Conservation (phyloP, 2,329 filamentous ascomycete genomes). For the Fusarium falciforme region DNA sequence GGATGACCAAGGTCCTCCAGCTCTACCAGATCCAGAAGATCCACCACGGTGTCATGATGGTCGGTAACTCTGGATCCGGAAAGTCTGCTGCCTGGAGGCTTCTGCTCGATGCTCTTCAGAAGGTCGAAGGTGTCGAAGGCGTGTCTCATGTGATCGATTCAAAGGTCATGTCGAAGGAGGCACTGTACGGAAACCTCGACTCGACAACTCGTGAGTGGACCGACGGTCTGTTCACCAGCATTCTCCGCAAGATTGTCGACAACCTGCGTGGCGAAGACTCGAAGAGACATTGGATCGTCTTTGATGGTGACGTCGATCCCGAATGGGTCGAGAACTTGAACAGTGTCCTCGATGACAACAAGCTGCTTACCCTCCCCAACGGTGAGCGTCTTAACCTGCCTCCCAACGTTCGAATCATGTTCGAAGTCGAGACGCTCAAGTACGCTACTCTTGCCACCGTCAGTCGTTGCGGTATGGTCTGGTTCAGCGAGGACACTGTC, state of each 20-base stretch:
- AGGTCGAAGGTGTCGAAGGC: constrained; percentile 90
- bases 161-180: constrained; percentile 99
- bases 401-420: constrained; percentile 98
- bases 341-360: constrained; percentile 99
- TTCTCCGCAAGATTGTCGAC: constrained; percentile 97
- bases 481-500: constrained; percentile 99
- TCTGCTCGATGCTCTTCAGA: constrained; percentile 88
- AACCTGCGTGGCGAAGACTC: constrained; percentile 96
- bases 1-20: constrained; percentile 98
- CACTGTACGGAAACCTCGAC: constrained; percentile 93
- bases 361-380: constrained; percentile 94
- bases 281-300: constrained; percentile 99
- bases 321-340: constrained; percentile 99
- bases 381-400: constrained; percentile 97
- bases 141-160: constrained; percentile 98
- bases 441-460: constrained; percentile 99
- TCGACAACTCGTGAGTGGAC: constrained; percentile 99
- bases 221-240: constrained; percentile 97
- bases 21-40: constrained; percentile 98
- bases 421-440: constrained; percentile 97
- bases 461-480: constrained; percentile 99
- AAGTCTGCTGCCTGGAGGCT: constrained; percentile 97
- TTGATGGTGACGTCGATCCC: constrained; percentile 98
- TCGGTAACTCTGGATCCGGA: constrained; percentile 95
- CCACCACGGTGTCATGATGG: constrained; percentile 99